A percentile compares a stretch with the other conserved stretches of the same genome.
These are phyloP conservation scores for Monosporozyma servazzii DNA, from an alignment of 805 yeast species.

Conservation along the genomic window DNA sequence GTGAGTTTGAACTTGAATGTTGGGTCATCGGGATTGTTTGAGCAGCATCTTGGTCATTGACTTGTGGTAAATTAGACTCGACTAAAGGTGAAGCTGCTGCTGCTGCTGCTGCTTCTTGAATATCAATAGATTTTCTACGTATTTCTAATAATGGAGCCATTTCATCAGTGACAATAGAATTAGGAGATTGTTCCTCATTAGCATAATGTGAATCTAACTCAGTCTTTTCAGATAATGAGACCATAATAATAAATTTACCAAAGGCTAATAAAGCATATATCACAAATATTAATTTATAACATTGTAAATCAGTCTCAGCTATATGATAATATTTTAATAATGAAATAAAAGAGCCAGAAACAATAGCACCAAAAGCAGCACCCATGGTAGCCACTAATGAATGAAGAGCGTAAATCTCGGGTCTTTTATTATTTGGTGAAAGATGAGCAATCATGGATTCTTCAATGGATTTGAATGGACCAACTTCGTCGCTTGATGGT, in stretches of 20 bases:
- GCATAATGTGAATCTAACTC: constrained; percentile 34
- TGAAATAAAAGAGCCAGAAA: constrained; percentile 53
- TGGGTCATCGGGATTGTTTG: not conserved
- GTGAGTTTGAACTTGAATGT: not conserved
- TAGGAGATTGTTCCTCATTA: constrained; percentile 8
- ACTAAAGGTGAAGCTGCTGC: not conserved
- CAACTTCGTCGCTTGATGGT: constrained; percentile 84
- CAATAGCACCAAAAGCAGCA: constrained; percentile 60
- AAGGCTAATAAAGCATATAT: constrained; percentile 48
- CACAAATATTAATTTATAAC: constrained; percentile 51
- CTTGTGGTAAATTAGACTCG: not conserved
- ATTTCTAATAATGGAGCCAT: constrained; percentile 20
- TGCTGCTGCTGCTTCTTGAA: not conserved
- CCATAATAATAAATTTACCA: constrained; percentile 42
- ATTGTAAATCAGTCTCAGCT: constrained; percentile 28
- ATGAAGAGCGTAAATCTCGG: constrained; percentile 69
- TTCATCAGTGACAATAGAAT: constrained; percentile 19
- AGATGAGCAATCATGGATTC: constrained; percentile 76
- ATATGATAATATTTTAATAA: constrained; percentile 30
- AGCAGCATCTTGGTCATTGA: not conserved
- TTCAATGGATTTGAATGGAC: constrained; percentile 81
- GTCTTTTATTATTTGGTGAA: constrained; percentile 53
- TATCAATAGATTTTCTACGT: constrained; percentile 1
- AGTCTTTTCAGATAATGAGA: constrained; percentile 42
- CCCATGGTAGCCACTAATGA: constrained; percentile 63